A percentile compares a stretch with the other conserved stretches of the same genome.
These are phyloP conservation scores for Suillus tomentosus DNA, from an alignment of 768 basidiomycete genomes.

Conservation along the genomic window DNA sequence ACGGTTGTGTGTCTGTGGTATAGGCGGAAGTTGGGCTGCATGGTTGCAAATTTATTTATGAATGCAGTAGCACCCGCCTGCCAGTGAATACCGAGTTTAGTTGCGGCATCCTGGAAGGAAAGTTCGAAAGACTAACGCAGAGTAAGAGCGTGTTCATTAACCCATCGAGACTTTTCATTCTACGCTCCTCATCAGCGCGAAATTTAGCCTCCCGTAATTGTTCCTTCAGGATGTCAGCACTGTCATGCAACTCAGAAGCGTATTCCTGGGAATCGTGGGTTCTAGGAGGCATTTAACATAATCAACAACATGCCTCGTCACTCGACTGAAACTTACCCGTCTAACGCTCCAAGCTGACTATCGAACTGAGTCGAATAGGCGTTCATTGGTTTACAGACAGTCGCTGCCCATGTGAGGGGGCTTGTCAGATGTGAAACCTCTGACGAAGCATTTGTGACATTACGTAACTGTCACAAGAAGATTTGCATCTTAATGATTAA, in stretches of 20 bases:
- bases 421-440: slow-evolving; percentile 1
- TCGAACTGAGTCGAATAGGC: background rate
- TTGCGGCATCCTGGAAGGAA: background rate
- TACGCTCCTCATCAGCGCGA: background rate
- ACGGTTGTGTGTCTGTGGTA: background rate
- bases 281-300: slow-evolving; percentile 1
- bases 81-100: background rate
- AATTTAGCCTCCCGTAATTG: background rate
- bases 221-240: background rate
- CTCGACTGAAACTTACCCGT: background rate
- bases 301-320: background rate
- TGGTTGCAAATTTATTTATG: slow-evolving; percentile 1
- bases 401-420: background rate
- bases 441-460: background rate
- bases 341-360: too few species aligned
- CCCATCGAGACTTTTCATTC: background rate
- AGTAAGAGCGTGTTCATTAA: background rate
- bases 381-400: background rate
- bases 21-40: background rate
- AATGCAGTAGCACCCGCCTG: background rate
- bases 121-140: background rate
- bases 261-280: background rate
- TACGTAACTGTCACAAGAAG: background rate
- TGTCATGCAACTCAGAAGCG: background rate
- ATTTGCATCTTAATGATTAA: background rate